These are phyloP conservation scores for Pseudogymnoascus sp. DNA, from an alignment of 2,329 filamentous ascomycete species.

Conservation along the genomic window DNA sequence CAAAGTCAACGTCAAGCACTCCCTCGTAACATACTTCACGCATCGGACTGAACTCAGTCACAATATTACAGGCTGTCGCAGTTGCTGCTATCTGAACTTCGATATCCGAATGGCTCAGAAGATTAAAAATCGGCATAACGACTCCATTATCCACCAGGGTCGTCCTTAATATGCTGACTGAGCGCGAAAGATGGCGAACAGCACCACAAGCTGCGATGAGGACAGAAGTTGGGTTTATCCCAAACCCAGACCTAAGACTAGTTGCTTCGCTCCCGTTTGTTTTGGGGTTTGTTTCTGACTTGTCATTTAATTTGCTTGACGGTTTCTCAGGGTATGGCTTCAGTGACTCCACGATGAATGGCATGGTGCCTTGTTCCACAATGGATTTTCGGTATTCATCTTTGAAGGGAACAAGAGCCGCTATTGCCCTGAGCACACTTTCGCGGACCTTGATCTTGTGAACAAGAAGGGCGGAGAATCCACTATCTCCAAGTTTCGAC, in stretches of 20 bases:
- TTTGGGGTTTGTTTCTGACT: constrained; percentile 28
- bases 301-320: constrained; percentile 30
- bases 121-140: constrained; percentile 65
- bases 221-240: constrained; percentile 67
- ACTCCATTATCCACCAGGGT: constrained; percentile 81
- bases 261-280: constrained; percentile 15
- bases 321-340: constrained; percentile 52
- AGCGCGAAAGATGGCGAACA: constrained; percentile 73
- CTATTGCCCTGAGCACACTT: constrained; percentile 68
- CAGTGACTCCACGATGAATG: constrained; percentile 78
- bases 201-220: constrained; percentile 80
- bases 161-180: constrained; percentile 75
- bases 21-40: constrained; percentile 58
- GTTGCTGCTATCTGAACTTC: constrained; percentile 83
- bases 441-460: constrained; percentile 74
- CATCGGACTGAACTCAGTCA: constrained; percentile 86
- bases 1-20: not conserved
- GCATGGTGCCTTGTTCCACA: constrained; percentile 72
- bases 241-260: constrained; percentile 42
- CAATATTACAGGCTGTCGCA: constrained; percentile 74
- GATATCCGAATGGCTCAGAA: constrained; percentile 67
- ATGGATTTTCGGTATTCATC: constrained; percentile 78
- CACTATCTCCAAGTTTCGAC: constrained; percentile 51
- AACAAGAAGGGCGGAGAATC: constrained; percentile 50
- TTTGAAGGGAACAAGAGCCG: constrained; percentile 72